Conservation (phyloP, 441 rosid species). For the Syzygium syzygioides region DNA sequence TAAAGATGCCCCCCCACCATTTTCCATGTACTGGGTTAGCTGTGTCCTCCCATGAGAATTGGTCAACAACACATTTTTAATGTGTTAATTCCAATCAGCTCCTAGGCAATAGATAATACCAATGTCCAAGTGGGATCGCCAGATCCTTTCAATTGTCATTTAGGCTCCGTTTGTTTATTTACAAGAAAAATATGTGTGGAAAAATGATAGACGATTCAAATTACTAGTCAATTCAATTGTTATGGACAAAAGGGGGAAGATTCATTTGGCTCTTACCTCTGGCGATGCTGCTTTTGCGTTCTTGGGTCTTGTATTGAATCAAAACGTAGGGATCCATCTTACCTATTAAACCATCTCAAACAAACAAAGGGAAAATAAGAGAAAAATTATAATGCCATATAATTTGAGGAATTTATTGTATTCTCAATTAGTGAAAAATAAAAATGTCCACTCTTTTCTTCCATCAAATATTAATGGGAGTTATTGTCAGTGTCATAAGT, state of each 20-base stretch:
- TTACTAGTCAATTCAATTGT: background rate
- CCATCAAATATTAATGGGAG: background rate
- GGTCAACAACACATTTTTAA: background rate
- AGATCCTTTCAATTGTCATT: background rate
- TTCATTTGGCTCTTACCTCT: conserved; percentile 27
- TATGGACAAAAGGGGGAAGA: background rate
- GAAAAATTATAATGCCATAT: background rate
- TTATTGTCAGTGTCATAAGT: background rate
- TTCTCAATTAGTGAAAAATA: background rate
- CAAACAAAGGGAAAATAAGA: background rate
- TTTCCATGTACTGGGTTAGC: background rate
- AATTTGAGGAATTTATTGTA: background rate
- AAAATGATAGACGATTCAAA: background rate
- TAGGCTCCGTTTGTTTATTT: background rate
- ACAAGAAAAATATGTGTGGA: no score
- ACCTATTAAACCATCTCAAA: conserved; percentile 24
- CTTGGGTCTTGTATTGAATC: conserved; percentile 62
- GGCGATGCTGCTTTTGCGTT: conserved; percentile 56
- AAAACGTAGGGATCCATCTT: conserved; percentile 68
- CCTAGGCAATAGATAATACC: background rate
- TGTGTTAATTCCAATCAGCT: background rate
- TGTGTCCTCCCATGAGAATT: background rate
- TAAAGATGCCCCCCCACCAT: background rate
- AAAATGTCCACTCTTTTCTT: background rate
- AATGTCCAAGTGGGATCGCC: background rate